Base-by-base conservation (phyloP, 2,329 filamentous ascomycete species). In the Scedosporium aurantiacum region DNA sequence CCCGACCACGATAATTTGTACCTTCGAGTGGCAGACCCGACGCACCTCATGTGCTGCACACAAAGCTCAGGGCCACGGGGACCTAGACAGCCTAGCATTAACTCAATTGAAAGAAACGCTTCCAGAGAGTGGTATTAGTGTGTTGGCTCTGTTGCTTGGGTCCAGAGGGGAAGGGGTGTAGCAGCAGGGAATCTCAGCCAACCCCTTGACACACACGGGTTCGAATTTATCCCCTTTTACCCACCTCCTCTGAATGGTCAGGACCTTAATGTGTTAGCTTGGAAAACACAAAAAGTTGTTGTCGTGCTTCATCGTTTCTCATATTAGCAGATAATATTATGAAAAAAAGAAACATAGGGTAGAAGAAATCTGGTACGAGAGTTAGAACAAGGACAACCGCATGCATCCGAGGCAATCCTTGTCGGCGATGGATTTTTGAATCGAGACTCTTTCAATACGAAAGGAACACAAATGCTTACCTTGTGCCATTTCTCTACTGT, bases 161-260 rank as follows among this genome's bases (percentile, higher is more conserved):
- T 10, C n/a, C 18, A 10, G 12, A 21, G 50, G 50, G 50, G 21
- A 16, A 25, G 23, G 50, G 54, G 27, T 40, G 54, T 40, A 21
- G 14, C 54, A 57, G n/a, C 25, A 57, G 25, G 54, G 25, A 57
- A 57, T 40, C 27, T 27, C 23, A 57, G 54, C 54, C 54, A 27
- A 40, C 32, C 27, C 58, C 58, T 45, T 60, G 58, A 60, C 43
- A 60, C 58, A 52, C 58, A 37, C 58, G 58, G 58, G 41, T 28
- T 18, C 23, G 41, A 21, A 60, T 60, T 60, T 60, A 60, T 60
- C 58, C 58, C 58, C 25, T 52, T 45, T 60, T 32, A 43, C 21
- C 58, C 58, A 27, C n/a, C 7, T 16, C 2, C 43, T 50, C 23
- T 28, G 43, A 45, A 50, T 60, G 23, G 58, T 23, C 25, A 27